phyloP scores from a whole-genome alignment of 208 protist species.

The Acanthamoeba culbertsoni region DNA sequence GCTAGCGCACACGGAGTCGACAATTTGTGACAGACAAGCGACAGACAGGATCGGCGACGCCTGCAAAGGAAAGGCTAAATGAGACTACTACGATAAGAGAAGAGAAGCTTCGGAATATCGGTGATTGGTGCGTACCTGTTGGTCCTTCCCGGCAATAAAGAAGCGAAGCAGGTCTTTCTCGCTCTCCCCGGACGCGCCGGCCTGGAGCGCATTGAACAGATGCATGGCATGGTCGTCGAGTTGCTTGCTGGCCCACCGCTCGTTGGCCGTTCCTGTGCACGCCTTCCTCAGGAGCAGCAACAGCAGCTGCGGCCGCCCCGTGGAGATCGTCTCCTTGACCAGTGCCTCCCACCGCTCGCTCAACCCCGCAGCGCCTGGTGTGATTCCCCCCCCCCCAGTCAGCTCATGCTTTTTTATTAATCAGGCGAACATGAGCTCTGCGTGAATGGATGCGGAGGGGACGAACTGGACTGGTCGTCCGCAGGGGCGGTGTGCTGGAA shows the following conservation, averaged over 20 bases:
- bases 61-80: background rate
- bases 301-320: background rate
- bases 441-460: too few species aligned
- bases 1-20: background rate
- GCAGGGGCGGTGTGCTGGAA: background rate
- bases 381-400: too few species aligned
- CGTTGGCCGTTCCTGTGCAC: background rate
- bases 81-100: background rate
- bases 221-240: slow-evolving; percentile 19
- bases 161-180: background rate
- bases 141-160: slow-evolving; percentile 39
- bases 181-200: background rate
- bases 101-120: background rate
- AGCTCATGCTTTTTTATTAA: too few species aligned
- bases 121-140: background rate
- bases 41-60: background rate
- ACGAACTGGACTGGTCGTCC: background rate
- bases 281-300: background rate
- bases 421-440: too few species aligned
- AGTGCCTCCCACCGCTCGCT: background rate
- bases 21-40: background rate
- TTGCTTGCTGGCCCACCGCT: background rate
- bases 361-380: background rate
- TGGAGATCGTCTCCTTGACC: background rate
- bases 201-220: slow-evolving; percentile 12